Conservation (phyloP, 2,329 filamentous ascomycete species). For the Fusarium marasasianum region DNA sequence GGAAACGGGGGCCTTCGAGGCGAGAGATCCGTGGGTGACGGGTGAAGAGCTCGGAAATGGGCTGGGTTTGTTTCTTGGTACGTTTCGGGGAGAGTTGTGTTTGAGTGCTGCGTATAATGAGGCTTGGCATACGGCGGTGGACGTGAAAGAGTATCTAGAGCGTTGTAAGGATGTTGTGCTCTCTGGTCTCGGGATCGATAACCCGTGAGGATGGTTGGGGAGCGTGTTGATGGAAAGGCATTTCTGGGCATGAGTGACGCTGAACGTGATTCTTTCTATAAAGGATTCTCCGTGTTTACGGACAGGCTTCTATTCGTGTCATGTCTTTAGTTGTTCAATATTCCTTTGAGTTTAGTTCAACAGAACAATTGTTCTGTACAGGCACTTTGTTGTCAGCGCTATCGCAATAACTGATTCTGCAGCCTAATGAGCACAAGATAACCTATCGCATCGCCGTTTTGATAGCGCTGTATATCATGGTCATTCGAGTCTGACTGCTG, state of each 20-base stretch:
- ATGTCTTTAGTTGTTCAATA: fast-evolving
- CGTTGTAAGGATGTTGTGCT: slow-evolving; percentile 25
- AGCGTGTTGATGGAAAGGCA: too few species aligned
- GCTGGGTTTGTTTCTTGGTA: slow-evolving; percentile 52
- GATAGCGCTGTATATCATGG: not conserved
- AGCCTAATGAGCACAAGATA: fast-evolving
- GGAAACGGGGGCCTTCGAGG: slow-evolving; percentile 40
- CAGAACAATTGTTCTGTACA: too few species aligned
- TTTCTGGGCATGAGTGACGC: too few species aligned
- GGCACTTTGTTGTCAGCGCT: not conserved
- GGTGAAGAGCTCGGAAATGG: slow-evolving; percentile 55
- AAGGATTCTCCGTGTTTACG: too few species aligned
- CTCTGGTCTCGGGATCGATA: not conserved
- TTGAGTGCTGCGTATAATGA: slow-evolving; percentile 55
- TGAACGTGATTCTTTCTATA: too few species aligned
- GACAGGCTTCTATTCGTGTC: too few species aligned
- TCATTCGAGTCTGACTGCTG: fast-evolving
- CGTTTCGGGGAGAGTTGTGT: slow-evolving; percentile 47
- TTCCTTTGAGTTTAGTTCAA: not conserved
- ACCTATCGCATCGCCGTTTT: not conserved
- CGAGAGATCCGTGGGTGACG: slow-evolving; percentile 54
- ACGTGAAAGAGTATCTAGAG: slow-evolving; percentile 36
- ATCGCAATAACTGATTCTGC: not conserved
- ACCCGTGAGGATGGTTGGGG: too few species aligned
- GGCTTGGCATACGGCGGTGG: slow-evolving; percentile 49